Base-by-base conservation (phyloP, 2,329 filamentous ascomycete genomes). In the Claviceps sp. region DNA sequence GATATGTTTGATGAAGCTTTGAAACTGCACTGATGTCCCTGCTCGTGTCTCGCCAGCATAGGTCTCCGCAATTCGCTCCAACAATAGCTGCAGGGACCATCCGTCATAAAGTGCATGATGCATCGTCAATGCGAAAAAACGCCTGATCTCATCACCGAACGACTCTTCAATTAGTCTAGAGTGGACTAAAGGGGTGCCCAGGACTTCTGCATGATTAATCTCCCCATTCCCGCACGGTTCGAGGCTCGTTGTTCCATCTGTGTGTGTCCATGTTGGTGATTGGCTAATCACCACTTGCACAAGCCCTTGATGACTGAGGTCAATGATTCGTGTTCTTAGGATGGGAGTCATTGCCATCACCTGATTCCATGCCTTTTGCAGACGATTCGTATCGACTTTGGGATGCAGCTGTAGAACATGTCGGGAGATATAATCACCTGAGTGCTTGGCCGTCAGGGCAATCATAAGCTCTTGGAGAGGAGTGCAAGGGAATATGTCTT, bases 91-190 rank as follows among this genome's bases (percentile, higher is more conserved):
- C 67, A 73, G 69, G 0, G 69, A 72, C 72, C 73, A 76, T n/a
- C 74, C 74, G 51, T 78, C 75, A 51, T 77, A 78, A 0, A 77
- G 59, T 8, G 69, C 69, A 54, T 78, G 75, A 43, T 62, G 60
- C 14, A 60, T 54, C 8, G 52, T 54, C 57, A 52, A 60, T 20
- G 58, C 30, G 18, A 60, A 52, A 4, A 22, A 49, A 4, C 41
- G 49, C 16, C 18, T 47, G 9, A 11, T 36, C 2, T 48, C 22
- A 1, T 51, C 48, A 14, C 41, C 47, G 0, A n/a, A 4, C 5
- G 26, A 30, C 1, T 13, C 48, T 4, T 43, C 22, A 4, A 58
- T 41, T 4, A 58, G 48, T 4, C 45, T 49, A 41, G 54, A 55
- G 14, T 54, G 46, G 5, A 49, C 53, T 2, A 60, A 52, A 14